Evolutionary conservation across 73 alveolate genomes (phyloP).

Genomic region (Uronychia setigera): DNA sequence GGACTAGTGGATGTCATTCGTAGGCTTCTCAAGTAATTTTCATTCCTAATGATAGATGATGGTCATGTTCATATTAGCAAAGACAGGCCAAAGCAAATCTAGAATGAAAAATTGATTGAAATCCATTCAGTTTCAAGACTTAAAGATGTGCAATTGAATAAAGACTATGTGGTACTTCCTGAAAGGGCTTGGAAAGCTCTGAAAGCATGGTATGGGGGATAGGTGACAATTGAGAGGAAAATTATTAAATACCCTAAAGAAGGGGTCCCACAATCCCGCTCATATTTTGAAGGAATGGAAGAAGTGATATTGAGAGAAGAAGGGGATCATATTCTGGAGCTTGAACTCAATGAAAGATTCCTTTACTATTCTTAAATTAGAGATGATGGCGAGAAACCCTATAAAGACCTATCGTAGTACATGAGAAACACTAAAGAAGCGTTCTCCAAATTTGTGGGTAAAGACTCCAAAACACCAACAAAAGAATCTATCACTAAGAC

Average conservation of each 20-base stretch:
- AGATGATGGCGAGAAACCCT: constrained; percentile 50
- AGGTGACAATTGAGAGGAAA: constrained; percentile 20
- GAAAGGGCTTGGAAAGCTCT: constrained; percentile 23
- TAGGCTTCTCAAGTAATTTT: constrained; percentile 25
- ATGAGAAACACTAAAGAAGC: constrained; percentile 5
- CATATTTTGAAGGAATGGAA: constrained; percentile 15
- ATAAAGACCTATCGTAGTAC: constrained; percentile 20
- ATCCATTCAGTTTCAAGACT: constrained; percentile 9
- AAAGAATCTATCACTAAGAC: constrained; percentile 21
- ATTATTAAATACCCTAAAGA: constrained; percentile 18
- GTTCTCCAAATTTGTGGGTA: not conserved
- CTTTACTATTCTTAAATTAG: constrained; percentile 22
- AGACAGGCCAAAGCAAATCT: constrained; percentile 21
- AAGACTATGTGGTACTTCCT: constrained; percentile 35
- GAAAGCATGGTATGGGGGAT: constrained; percentile 32
- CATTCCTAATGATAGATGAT: too few species aligned
- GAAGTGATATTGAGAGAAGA: constrained; percentile 23
- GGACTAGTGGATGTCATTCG: constrained; percentile 31
- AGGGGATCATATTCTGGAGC: constrained; percentile 32
- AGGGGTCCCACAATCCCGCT: constrained; percentile 5
- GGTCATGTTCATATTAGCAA: constrained; percentile 7
- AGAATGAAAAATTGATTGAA: constrained; percentile 33
- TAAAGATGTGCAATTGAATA: constrained; percentile 18
- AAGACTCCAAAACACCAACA: constrained; percentile 9
- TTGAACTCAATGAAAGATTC: constrained; percentile 37